These are phyloP conservation scores for Blumeriella jaapii DNA, from an alignment of 2,329 filamentous ascomycete species.

Conservation along the genomic window DNA sequence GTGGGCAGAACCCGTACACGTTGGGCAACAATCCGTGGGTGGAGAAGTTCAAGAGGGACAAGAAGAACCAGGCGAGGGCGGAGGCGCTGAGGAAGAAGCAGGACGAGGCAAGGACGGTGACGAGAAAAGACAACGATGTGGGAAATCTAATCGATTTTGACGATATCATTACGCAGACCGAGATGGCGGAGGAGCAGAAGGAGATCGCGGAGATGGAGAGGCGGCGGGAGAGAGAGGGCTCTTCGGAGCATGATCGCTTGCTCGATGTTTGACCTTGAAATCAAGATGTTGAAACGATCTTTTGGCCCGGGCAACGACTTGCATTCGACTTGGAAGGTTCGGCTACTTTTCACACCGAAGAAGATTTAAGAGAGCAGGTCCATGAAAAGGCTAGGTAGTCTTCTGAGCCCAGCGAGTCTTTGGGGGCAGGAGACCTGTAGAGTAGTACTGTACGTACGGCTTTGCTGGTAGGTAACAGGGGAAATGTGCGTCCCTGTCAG, in stretches of 20 bases:
- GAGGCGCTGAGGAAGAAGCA: slow-evolving; percentile 2
- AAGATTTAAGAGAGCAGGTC: no score
- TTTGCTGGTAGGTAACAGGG: no score
- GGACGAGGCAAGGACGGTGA: background rate
- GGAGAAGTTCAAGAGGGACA: slow-evolving; percentile 13
- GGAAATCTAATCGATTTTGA: slow-evolving; percentile 10
- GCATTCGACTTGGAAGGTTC: no score
- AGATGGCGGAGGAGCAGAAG: slow-evolving; percentile 10
- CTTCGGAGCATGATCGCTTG: slow-evolving; percentile 5
- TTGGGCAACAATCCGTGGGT: slow-evolving; percentile 15
- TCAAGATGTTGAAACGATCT: no score
- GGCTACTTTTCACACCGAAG: no score
- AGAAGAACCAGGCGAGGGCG: slow-evolving; percentile 4
- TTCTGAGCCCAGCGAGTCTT: no score
- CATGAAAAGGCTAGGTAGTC: no score
- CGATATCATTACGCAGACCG: slow-evolving; percentile 10
- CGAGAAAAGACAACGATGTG: slow-evolving; percentile 4
- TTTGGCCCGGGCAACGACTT: no score
- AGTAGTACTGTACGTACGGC: no score
- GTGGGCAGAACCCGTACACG: slow-evolving; percentile 21
- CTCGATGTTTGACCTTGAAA: slow-evolving; percentile 3
- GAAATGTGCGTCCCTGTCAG: no score
- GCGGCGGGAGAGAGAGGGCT: slow-evolving; percentile 3
- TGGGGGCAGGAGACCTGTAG: no score
- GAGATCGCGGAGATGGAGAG: slow-evolving; percentile 1